phyloP scores from a whole-genome alignment of 2,329 filamentous ascomycete genomes.

The Ophiosphaerella narmari region DNA sequence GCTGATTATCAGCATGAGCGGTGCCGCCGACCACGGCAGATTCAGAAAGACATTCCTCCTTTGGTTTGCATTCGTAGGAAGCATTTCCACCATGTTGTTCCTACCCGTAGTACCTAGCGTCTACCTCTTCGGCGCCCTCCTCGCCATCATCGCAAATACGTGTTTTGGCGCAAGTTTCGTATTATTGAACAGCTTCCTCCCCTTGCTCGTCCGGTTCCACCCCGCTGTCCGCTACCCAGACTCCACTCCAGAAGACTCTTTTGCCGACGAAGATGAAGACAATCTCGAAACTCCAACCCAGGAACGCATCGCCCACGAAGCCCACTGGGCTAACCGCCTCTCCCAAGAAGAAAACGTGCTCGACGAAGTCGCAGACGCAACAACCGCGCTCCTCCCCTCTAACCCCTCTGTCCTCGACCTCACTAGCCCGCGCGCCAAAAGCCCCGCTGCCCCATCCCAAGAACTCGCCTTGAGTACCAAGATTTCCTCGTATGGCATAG shows the following conservation, averaged over 20 bases:
- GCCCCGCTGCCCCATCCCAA: conserved; percentile 54
- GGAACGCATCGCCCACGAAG: conserved; percentile 27
- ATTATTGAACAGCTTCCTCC: conserved; percentile 91
- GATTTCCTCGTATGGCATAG: conserved; percentile 90
- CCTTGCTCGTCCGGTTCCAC: conserved; percentile 86
- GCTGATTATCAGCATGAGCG: conserved; percentile 94
- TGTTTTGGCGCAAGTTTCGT: conserved; percentile 96
- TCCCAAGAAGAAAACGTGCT: conserved; percentile 30
- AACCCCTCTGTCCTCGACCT: conserved; percentile 27
- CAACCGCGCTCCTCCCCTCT: conserved; percentile 45
- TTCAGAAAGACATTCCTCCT: conserved; percentile 89
- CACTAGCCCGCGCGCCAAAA: conserved; percentile 36
- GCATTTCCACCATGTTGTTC: conserved; percentile 85
- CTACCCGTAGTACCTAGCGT: conserved; percentile 74
- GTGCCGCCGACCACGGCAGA: conserved; percentile 86
- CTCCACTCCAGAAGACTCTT: conserved; percentile 23
- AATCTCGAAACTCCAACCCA: conserved; percentile 22
- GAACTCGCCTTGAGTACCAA: conserved; percentile 84
- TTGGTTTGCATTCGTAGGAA: conserved; percentile 81
- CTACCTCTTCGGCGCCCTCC: conserved; percentile 79
- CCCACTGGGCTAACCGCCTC: conserved; percentile 33
- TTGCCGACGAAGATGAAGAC: conserved; percentile 36
- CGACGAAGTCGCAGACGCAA: conserved; percentile 38
- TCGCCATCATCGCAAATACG: conserved; percentile 90
- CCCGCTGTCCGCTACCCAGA: conserved; percentile 57